Evolutionary conservation across 495 filamentous ascomycete genomes (phyloP).

Genomic region (Podospora fimiseda): DNA sequence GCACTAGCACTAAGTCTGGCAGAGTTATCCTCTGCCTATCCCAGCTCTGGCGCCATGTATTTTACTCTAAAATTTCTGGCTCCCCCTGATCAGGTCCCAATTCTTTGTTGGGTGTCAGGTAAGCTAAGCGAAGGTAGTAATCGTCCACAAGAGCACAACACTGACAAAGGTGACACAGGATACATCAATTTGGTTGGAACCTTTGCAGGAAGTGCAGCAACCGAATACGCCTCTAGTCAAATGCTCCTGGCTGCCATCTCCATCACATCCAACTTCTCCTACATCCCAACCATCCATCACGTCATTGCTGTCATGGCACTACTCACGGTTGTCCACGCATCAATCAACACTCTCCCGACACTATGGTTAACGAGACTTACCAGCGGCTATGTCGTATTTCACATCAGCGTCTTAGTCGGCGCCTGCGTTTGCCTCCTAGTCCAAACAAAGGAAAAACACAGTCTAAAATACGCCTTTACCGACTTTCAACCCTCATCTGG

Average conservation of each 20-base stretch:
- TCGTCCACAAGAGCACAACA: too few relatives aligned
- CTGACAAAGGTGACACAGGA: too few relatives aligned
- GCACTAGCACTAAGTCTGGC: conserved; percentile 55
- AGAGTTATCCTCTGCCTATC: conserved; percentile 54
- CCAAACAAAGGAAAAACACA: conserved; percentile 53
- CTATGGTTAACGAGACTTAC: conserved; percentile 61
- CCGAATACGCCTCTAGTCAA: conserved; percentile 61
- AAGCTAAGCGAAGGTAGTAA: too few relatives aligned
- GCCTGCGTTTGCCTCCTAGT: conserved; percentile 56
- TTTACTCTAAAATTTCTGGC: conserved; percentile 41
- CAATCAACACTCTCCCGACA: conserved; percentile 55
- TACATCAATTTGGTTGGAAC: conserved; percentile 67
- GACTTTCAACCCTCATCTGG: conserved; percentile 52
- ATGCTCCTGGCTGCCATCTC: conserved; percentile 61
- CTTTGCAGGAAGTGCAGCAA: conserved; percentile 56
- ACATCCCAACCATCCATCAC: conserved; percentile 44
- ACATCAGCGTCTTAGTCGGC: conserved; percentile 51
- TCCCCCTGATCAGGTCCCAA: conserved; percentile 35
- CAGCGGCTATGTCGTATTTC: conserved; percentile 59
- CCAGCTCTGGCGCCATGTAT: conserved; percentile 51
- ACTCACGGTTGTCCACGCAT: conserved; percentile 47
- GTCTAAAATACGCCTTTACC: conserved; percentile 57
- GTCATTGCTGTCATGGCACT: conserved; percentile 58
- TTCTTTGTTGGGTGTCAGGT: conserved; percentile 44
- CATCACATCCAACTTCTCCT: conserved; percentile 53